Base-by-base conservation (phyloP, 805 yeast species). In the Phaffomyces opuntiae region DNA sequence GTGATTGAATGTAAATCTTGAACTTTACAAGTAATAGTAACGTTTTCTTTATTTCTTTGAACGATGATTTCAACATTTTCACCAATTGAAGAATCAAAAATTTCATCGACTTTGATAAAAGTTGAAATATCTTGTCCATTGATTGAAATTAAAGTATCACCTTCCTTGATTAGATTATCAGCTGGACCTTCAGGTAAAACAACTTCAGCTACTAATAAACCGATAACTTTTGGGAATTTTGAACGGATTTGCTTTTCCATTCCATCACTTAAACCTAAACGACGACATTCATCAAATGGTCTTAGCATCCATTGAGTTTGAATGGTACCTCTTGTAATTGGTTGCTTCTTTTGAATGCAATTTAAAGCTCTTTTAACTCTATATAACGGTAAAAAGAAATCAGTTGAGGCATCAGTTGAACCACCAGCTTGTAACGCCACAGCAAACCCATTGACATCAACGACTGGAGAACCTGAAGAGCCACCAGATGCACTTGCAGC, bases 401-500 rank as follows among this genome's bases (percentile, higher is more conserved):
- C 97, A 0, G 96, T 90, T 0, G 96, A 87, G 1, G 96, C 90
- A 53, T 86, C 93, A 1, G 89, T 77, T 7, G 86, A 78, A 3
- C 97, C 97, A 59, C 97, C 97, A 2, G 97, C 97, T 65, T 88
- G 96, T 43, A 90, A 68, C 0, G 97, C 96, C 17, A 90, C 87
- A 0, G 91, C 96, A 57, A 79, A 65, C 3, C 96, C 96, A 54
- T 85, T 83, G 38, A 83, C 80, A 62, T 88, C 83, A 3, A 90
- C 95, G n/a, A 90, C 97, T 0, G 97, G 97, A 4, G 96, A 87
- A 9, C 97, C 97, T 41, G 93, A 83, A 4, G 96, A 88, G 3
- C 97, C 97, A 29, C 97, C 97, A 16, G 95, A 83, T 0, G 97
- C 96, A 49, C 89, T 78, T 1, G 97, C 96, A 8, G 97, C 96